phyloP scores from a whole-genome alignment of 495 filamentous ascomycete genomes.

The Penicillium longicatenatum region DNA sequence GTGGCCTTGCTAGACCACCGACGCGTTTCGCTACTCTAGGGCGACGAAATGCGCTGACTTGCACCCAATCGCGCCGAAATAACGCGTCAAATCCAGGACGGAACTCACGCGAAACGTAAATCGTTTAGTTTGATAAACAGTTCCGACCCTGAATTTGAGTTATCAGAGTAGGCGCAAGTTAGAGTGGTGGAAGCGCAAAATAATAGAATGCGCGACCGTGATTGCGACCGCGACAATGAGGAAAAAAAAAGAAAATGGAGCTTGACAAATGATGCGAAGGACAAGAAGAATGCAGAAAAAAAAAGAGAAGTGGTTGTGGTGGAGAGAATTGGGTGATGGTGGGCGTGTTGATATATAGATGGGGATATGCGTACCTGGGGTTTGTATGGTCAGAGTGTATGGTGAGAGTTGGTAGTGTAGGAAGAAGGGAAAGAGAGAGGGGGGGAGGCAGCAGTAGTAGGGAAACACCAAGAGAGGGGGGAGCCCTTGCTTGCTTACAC shows the following conservation, averaged over 20 bases:
- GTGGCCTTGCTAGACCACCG: no score
- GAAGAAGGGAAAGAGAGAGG: conserved; percentile 46
- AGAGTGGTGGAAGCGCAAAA: conserved; percentile 10
- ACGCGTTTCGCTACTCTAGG: background rate
- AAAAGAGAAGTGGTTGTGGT: conserved; percentile 21
- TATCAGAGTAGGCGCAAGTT: conserved; percentile 9
- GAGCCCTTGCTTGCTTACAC: conserved; percentile 24
- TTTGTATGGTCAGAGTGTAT: conserved; percentile 63
- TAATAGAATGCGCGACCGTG: conserved; percentile 10
- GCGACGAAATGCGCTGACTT: background rate
- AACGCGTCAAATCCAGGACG: background rate
- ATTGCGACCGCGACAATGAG: conserved; percentile 22
- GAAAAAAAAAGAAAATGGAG: conserved; percentile 24
- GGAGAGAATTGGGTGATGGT: conserved; percentile 25
- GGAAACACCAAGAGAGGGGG: conserved; percentile 49
- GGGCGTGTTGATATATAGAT: conserved; percentile 33
- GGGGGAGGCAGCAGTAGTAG: conserved; percentile 61
- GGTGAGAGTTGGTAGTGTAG: conserved; percentile 58
- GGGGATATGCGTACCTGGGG: conserved; percentile 49
- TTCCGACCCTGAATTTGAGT: conserved; percentile 2
- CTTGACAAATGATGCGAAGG: conserved; percentile 18
- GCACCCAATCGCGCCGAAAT: background rate
- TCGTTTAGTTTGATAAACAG: background rate
- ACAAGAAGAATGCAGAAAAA: conserved; percentile 23
- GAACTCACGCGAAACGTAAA: background rate